Base-by-base conservation (phyloP, 164 flowering plant genomes). In the Stephania japonica region DNA sequence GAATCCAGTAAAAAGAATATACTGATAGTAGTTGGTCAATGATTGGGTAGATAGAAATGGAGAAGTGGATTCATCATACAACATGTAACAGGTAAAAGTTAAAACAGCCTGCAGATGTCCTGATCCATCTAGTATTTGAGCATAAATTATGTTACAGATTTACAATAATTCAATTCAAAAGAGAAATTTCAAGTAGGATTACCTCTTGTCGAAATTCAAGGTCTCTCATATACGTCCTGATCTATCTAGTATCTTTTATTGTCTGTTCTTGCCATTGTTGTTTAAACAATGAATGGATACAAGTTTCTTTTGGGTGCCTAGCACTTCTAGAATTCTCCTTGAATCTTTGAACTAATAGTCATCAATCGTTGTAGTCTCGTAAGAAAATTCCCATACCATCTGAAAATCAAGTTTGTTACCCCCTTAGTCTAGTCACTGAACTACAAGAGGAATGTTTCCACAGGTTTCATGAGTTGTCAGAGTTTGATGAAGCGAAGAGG, bases 391-490 rank as follows among this genome's bases (percentile, higher is more conserved):
- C 62, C 2, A 56, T 13, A 56, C 62, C 62, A 47, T 47, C 16
- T 47, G 53, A 47, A 47, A 16, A 56, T 56, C 62, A 19, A 56
- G 42, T 66, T 32, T 16, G 24, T 64, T 4, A 18, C 24, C 26
- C 64, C 25, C 27, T 64, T 41, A 18, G 9, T 4, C 12, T 32
- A 10, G 44, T 67, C 61, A 42, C 10, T 69, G 11, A 19, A 4
- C 10, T 38, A 5, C 38, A 66, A 13, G 63, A 18, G 38, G 38
- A 24, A 61, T 12, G 21, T 27, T 13, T 42, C 26, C 79, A 63
- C 80, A 93, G 98, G 87, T 93, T 93, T 78, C 98, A 93, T 74
- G 89, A 83, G 72, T 23, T 93, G n/a, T 77, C 86, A n/a, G 92
- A 91, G 83, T 93, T 93, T 68, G 98, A 93, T 69, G 94, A 87